Conservation (phyloP, 257 asterid species). For the Leonotis leonurus region DNA sequence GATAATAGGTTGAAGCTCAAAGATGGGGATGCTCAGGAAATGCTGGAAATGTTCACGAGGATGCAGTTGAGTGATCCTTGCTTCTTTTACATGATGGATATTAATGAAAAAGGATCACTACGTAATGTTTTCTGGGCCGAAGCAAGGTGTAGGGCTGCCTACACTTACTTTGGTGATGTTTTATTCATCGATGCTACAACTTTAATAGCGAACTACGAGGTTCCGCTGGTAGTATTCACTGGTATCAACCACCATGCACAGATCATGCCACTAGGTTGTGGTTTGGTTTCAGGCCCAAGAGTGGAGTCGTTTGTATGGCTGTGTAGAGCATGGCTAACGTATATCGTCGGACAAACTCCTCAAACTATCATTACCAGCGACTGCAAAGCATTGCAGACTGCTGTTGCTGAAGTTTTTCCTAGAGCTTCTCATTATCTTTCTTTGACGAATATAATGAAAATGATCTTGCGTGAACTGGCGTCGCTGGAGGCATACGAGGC, state of each 20-base stretch:
- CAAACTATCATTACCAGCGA: slow-evolving; percentile 31
- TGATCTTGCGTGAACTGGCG: slow-evolving; percentile 18
- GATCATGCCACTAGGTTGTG: slow-evolving; percentile 46
- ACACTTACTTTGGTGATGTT: slow-evolving; percentile 47
- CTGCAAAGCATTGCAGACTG: slow-evolving; percentile 37
- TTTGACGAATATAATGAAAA: slow-evolving; percentile 31
- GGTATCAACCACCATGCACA: slow-evolving; percentile 59
- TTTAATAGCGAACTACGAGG: slow-evolving; percentile 34
- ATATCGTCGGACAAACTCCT: slow-evolving; percentile 53
- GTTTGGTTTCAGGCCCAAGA: slow-evolving; percentile 36
- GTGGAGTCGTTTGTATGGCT: slow-evolving; percentile 52
- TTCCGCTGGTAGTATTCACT: slow-evolving; percentile 43
- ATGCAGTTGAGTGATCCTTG: slow-evolving; percentile 45
- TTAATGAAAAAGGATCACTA: slow-evolving; percentile 44
- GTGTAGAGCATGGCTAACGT: slow-evolving; percentile 57
- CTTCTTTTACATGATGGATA: slow-evolving; percentile 54
- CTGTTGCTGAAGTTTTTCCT: slow-evolving; percentile 44
- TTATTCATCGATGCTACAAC: slow-evolving; percentile 32
- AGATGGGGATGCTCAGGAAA: slow-evolving; percentile 43
- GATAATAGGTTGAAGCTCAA: slow-evolving; percentile 36
- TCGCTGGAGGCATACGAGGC: slow-evolving; percentile 26
- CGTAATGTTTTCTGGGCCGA: slow-evolving; percentile 62
- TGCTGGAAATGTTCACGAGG: slow-evolving; percentile 33
- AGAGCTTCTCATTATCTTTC: slow-evolving; percentile 46
- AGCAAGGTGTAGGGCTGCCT: slow-evolving; percentile 34